A percentile compares a stretch with the other conserved stretches of the same genome.
Conservation (phyloP, 83 land plant genomes). For the Diphasiastrum complanatum region DNA sequence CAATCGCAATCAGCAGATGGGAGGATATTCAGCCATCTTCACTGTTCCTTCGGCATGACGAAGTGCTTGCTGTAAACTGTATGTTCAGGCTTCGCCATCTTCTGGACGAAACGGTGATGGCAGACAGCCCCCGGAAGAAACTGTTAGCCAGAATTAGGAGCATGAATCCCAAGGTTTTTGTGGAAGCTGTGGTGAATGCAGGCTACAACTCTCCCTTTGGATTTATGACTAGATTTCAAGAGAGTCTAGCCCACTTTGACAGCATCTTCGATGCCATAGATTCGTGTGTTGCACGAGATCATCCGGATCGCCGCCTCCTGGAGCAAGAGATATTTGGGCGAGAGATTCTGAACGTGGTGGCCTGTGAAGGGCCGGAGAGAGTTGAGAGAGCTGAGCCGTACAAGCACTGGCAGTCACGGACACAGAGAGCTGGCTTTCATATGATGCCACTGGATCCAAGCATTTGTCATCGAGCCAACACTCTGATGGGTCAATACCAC, state of each 20-base stretch:
- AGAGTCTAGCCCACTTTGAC: conserved; percentile 53
- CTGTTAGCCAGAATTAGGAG: conserved; percentile 50
- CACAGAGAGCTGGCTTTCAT: conserved; percentile 55
- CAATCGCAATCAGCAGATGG: conserved; percentile 77
- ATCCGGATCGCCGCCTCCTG: conserved; percentile 33
- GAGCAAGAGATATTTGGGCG: conserved; percentile 55
- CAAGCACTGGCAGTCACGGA: conserved; percentile 72
- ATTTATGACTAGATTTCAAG: conserved; percentile 69
- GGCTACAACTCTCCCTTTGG: conserved; percentile 62
- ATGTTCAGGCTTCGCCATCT: conserved; percentile 47
- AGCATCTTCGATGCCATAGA: conserved; percentile 57
- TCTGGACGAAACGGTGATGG: conserved; percentile 71
- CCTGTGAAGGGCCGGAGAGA: conserved; percentile 73
- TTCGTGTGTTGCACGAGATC: conserved; percentile 28
- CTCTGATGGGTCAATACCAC: conserved; percentile 27
- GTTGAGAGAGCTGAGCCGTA: conserved; percentile 78
- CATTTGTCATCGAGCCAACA: conserved; percentile 22
- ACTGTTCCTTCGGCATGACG: conserved; percentile 37
- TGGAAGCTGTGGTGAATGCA: conserved; percentile 52
- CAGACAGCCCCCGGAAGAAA: conserved; percentile 55
- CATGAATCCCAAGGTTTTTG: conserved; percentile 56
- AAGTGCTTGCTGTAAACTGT: conserved; percentile 65
- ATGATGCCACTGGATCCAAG: conserved; percentile 38
- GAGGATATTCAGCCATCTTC: conserved; percentile 49
- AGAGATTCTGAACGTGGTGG: conserved; percentile 61